These are phyloP conservation scores for Chaetomium sp. DNA, from an alignment of 2,329 filamentous ascomycete species.

Conservation along the genomic window DNA sequence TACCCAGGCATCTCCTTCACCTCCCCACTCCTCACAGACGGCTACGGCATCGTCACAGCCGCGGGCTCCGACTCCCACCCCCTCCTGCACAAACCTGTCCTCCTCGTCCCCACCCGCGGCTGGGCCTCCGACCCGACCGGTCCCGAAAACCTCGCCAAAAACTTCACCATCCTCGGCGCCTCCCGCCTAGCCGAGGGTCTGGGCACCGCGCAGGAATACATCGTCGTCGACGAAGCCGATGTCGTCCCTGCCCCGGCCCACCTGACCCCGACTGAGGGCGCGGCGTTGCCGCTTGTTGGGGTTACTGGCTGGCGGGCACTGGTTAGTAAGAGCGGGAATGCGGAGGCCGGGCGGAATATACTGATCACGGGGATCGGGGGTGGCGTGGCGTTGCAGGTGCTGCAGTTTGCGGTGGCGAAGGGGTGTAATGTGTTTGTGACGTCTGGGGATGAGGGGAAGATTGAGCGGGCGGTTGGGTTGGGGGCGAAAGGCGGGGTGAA, in stretches of 20 bases:
- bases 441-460: conserved; percentile 66
- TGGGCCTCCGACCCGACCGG: conserved; percentile 68
- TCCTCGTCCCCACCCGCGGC: conserved; percentile 70
- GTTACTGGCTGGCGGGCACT: conserved; percentile 84
- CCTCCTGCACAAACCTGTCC: conserved; percentile 58
- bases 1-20: conserved; percentile 82
- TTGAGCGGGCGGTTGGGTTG: conserved; percentile 59
- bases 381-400: conserved; percentile 75
- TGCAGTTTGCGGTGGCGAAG: conserved; percentile 70
- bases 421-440: conserved; percentile 79
- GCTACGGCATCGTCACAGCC: conserved; percentile 64
- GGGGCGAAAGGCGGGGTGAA: conserved; percentile 77
- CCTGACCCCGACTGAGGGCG: conserved; percentile 66
- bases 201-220: conserved; percentile 70
- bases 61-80: conserved; percentile 44
- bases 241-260: conserved; percentile 71
- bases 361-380: conserved; percentile 89
- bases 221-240: conserved; percentile 63
- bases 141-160: conserved; percentile 53
- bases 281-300: conserved; percentile 77
- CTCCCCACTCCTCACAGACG: conserved; percentile 75
- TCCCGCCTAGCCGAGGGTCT: conserved; percentile 52
- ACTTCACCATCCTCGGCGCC: conserved; percentile 63
- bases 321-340: conserved; percentile 67
- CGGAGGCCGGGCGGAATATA: conserved; percentile 61